These are phyloP conservation scores for Lasiodiplodia gonubiensis DNA, from an alignment of 2,329 filamentous ascomycete species.

Conservation along the genomic window DNA sequence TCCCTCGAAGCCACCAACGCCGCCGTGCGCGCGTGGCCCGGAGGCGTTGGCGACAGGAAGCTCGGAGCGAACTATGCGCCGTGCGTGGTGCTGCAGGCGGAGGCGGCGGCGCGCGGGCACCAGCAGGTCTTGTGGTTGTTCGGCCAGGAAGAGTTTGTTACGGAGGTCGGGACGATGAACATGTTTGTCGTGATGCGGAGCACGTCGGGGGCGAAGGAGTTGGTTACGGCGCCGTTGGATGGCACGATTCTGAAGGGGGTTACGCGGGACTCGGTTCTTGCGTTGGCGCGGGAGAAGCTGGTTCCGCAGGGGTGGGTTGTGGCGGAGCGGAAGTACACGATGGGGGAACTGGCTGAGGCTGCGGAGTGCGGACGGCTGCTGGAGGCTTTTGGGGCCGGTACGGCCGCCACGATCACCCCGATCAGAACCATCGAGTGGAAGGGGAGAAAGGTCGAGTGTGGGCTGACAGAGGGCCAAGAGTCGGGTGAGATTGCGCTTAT, in stretches of 20 bases:
- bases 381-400: constrained; percentile 93
- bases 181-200: constrained; percentile 87
- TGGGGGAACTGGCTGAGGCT: constrained; percentile 83
- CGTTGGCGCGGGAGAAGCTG: constrained; percentile 82
- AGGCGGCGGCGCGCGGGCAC: constrained; percentile 88
- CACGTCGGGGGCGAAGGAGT: constrained; percentile 87
- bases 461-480: constrained; percentile 79
- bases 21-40: constrained; percentile 95
- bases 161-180: constrained; percentile 99
- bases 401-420: constrained; percentile 91
- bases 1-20: constrained; percentile 96
- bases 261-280: constrained; percentile 86
- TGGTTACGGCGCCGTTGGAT: constrained; percentile 91
- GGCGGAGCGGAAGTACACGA: constrained; percentile 88
- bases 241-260: constrained; percentile 97
- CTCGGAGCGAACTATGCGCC: constrained; percentile 99
- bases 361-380: constrained; percentile 84
- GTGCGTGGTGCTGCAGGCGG: constrained; percentile 95
- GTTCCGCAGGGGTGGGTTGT: constrained; percentile 86
- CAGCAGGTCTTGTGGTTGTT: constrained; percentile 99
- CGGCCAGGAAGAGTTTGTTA: constrained; percentile 92
- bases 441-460: constrained; percentile 80
- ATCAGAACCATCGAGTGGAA: constrained; percentile 90
- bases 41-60: constrained; percentile 97
- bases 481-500: constrained; percentile 81